Conservation (phyloP, 2,329 filamentous ascomycete genomes). For the Epichloe coenophiala region DNA sequence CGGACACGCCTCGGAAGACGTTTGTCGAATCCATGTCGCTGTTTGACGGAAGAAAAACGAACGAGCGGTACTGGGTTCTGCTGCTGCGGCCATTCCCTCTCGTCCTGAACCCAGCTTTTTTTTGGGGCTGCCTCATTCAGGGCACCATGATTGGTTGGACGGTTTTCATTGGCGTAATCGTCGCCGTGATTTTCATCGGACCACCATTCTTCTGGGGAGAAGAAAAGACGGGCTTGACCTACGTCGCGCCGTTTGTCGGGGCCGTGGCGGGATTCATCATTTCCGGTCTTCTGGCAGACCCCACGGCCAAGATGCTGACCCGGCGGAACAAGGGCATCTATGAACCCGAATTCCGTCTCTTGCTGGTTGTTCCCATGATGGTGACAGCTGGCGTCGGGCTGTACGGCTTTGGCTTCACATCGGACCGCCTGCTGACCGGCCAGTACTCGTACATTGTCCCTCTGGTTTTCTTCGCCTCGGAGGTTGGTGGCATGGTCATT, state of each 20-base stretch:
- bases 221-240: slow-evolving; percentile 72
- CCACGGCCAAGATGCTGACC: slow-evolving; percentile 56
- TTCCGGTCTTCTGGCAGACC: slow-evolving; percentile 63
- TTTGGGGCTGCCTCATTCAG: slow-evolving; percentile 71
- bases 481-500: slow-evolving; percentile 84
- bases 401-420: slow-evolving; percentile 72
- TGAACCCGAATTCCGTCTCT: slow-evolving; percentile 80
- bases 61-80: slow-evolving; percentile 56
- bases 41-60: slow-evolving; percentile 72
- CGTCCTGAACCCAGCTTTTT: slow-evolving; percentile 70
- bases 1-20: slow-evolving; percentile 35
- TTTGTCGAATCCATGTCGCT: slow-evolving; percentile 48
- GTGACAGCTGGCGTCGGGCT: slow-evolving; percentile 65
- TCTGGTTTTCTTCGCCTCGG: slow-evolving; percentile 69
- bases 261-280: slow-evolving; percentile 64
- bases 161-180: slow-evolving; percentile 74
- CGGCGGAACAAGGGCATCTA: slow-evolving; percentile 66
- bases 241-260: slow-evolving; percentile 75
- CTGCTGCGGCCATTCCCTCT: slow-evolving; percentile 67
- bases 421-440: slow-evolving; percentile 37
- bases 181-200: slow-evolving; percentile 70
- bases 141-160: slow-evolving; percentile 92
- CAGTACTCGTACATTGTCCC: slow-evolving; percentile 61
- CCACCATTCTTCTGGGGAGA: slow-evolving; percentile 73
- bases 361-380: slow-evolving; percentile 72